Evolutionary conservation across 2,329 filamentous ascomycete species (phyloP), one percentile per base, ranked within the genome.

Genomic region (Colletotrichum sp.): DNA sequence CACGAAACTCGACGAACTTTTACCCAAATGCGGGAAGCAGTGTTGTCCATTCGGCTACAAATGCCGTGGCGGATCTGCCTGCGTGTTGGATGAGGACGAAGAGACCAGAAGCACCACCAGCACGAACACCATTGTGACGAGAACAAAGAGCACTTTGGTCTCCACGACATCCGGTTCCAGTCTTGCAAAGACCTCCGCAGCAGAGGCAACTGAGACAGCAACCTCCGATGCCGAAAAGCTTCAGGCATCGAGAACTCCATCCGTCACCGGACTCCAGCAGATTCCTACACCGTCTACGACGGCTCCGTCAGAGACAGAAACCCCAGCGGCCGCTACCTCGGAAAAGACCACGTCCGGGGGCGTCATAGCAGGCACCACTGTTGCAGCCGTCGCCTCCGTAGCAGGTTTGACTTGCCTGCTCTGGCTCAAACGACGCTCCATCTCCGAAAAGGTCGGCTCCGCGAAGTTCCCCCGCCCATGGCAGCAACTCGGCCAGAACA

Each of bases 1-100:
- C 1, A 90, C 90, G 15, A 87, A 90, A 13, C 88, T 93, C 27
- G 85, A 86, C n/a, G 86, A 88, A 8, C 82, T 85, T 8, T 84
- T 95, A 29, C 82, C 84, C 2, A 86, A 82, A n/a, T 95, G 94
- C 76, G 92, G 89, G 11, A 80, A 78, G 21, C 68, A 77, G n/a
- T 96, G 93, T 82, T 96, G 94, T 80, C 93, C 94, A 0, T 92
- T 92, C 81, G 94, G 93, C 2, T 95, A 93, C 82, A 84, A 85
- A 2, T 96, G 94, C 82, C 83, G 83, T 36, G 70, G 62, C 31
- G 66, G 29, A 34, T 65, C 73, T 67, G 71, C 83, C 74, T 95
- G 93, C 77, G 80, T 85, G 12, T 85, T 84, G 77, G 81, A 91
- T 75, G 74, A 83, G 24, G 87, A 92, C 77, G 89, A 92, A 51